Evolutionary conservation across 805 yeast genomes (phyloP).

Genomic region (Yamadazyma ubonensis): DNA sequence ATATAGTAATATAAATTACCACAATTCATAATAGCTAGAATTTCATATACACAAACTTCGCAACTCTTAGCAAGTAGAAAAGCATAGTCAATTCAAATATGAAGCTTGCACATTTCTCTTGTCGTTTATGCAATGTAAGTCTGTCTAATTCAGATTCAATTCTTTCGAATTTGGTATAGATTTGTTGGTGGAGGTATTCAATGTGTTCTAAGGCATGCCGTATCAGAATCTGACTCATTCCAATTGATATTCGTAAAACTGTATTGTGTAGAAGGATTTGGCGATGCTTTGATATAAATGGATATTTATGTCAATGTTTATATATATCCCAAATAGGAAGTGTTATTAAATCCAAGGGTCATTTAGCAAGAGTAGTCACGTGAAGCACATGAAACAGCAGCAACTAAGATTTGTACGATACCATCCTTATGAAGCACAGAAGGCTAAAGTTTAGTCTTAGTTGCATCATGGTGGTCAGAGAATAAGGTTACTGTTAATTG

Average conservation of each 20-base stretch:
- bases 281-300: neutral
- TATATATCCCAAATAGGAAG: constrained; percentile 12
- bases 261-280: neutral
- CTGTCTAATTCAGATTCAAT: constrained; percentile 5
- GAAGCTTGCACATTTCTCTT: neutral
- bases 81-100: constrained; percentile 5
- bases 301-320: constrained; percentile 4
- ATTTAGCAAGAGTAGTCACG: neutral
- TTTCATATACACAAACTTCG: constrained; percentile 6
- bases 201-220: constrained; percentile 5
- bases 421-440: too few relatives aligned
- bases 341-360: constrained; percentile 10
- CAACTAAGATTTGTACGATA: too few relatives aligned
- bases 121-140: neutral
- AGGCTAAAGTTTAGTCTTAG: too few relatives aligned
- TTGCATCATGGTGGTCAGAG: too few relatives aligned
- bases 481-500: too few relatives aligned
- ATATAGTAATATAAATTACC: neutral
- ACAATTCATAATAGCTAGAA: neutral
- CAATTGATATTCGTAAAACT: neutral
- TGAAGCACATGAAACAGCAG: too few relatives aligned
- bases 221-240: constrained; percentile 6
- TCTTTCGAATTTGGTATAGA: constrained; percentile 7
- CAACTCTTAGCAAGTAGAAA: constrained; percentile 5
- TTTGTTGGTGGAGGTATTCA: constrained; percentile 7